A percentile compares a stretch with the other conserved stretches of the same genome.
Evolutionary conservation across 164 flowering plant species (phyloP).

Genomic region (Buxus sempervirens): DNA sequence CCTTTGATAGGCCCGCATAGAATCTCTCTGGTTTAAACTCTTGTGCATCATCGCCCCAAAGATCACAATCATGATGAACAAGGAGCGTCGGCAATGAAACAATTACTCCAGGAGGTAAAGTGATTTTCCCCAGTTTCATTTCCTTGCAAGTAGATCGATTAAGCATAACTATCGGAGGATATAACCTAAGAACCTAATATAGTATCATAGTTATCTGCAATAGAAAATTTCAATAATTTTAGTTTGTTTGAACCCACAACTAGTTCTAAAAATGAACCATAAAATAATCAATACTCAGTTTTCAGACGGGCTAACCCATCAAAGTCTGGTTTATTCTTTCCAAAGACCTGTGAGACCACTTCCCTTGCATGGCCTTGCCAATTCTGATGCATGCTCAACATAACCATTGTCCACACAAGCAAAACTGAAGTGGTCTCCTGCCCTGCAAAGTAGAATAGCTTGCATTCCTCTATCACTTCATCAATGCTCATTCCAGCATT

Average conservation of each 20-base stretch:
- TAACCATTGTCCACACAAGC: slow-evolving; percentile 8
- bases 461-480: slow-evolving; percentile 8
- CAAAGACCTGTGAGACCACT: slow-evolving; percentile 4
- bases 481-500: slow-evolving; percentile 9
- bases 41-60: slow-evolving; percentile 19
- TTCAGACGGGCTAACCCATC: not conserved
- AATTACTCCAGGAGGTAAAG: slow-evolving; percentile 7
- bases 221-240: not conserved
- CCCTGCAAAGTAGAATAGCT: slow-evolving; percentile 6
- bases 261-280: not conserved
- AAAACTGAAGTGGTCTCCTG: slow-evolving; percentile 6
- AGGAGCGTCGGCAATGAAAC: not conserved
- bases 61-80: slow-evolving; percentile 5
- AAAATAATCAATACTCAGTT: not conserved
- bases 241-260: not conserved
- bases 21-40: slow-evolving; percentile 18
- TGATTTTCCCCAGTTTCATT: slow-evolving; percentile 4
- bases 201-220: slow-evolving; percentile 11
- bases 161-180: not conserved
- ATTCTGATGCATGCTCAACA: slow-evolving; percentile 1
- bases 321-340: not conserved
- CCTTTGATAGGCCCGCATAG: slow-evolving; percentile 10
- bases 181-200: slow-evolving; percentile 13
- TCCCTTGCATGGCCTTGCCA: not conserved
- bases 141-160: not conserved